Conservation (phyloP, 1,139 yeast species). For the Zhuliangozyma blackwelliae region DNA sequence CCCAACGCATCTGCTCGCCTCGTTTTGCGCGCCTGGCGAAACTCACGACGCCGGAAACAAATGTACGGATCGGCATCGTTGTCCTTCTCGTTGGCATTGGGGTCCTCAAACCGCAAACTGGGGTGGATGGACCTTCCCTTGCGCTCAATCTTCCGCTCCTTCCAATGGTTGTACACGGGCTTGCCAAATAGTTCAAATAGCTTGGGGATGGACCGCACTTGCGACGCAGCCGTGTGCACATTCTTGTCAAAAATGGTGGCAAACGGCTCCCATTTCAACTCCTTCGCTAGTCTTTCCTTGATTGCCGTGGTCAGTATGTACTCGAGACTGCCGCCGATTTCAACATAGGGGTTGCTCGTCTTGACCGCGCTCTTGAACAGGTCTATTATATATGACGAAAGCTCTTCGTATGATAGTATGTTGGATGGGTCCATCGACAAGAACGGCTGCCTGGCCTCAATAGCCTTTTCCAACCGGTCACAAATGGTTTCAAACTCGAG, state of each 20-base stretch:
- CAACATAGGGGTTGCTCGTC: conserved; percentile 25
- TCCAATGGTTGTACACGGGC: conserved; percentile 79
- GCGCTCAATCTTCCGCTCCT: conserved; percentile 61
- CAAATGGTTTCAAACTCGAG: conserved; percentile 82
- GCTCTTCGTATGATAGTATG: conserved; percentile 65
- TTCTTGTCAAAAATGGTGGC: conserved; percentile 51
- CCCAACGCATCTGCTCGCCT: conserved; percentile 91
- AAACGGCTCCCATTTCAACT: conserved; percentile 35
- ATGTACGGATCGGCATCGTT: conserved; percentile 91
- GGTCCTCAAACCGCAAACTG: conserved; percentile 76
- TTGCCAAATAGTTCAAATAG: conserved; percentile 64
- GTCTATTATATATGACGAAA: conserved; percentile 45
- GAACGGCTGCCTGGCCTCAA: conserved; percentile 83
- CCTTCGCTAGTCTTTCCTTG: conserved; percentile 39
- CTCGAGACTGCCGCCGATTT: conserved; percentile 22
- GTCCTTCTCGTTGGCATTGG: conserved; percentile 71
- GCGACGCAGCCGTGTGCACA: conserved; percentile 23
- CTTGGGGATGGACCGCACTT: conserved; percentile 43
- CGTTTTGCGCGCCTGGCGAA: conserved; percentile 93
- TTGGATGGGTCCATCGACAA: conserved; percentile 79
- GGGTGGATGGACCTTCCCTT: conserved; percentile 75
- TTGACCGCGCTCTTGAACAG: conserved; percentile 28
- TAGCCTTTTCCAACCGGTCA: conserved; percentile 68
- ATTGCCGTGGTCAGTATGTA: conserved; percentile 35
- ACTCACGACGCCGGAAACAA: conserved; percentile 93